Base-by-base conservation (phyloP, 1,139 yeast genomes). In the Pichiaceae sp. region DNA sequence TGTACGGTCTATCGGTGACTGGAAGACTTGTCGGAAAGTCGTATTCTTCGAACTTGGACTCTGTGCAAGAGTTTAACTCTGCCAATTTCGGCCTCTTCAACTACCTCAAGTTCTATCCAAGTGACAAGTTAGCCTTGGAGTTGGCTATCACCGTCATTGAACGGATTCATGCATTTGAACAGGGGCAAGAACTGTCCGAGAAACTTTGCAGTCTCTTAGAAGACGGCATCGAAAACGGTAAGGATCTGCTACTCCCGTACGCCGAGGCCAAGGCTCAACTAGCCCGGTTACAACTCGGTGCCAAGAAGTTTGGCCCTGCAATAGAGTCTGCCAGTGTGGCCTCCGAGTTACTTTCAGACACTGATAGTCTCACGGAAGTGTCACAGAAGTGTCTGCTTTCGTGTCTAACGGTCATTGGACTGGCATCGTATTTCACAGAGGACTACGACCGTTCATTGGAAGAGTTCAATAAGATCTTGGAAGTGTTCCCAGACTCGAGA, bases 21-120 rank as follows among this genome's bases (percentile, higher is more conserved):
- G 48, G 63, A 39, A 67, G 63, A 37, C 56, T 72, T 31, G 57
- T 75, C 26, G 43, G 46, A 3, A 40, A 35, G 14, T 66, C 63
- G 1, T 43, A 57, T 3, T 54, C 46, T 24, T 57, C 70, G 41
- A 73, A 78, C 46, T 58, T 78, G 33, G 77, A 66, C 28, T 68
- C 77, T 0, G 71, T 78, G 1, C 86, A 80, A 49, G 82, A 80
- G 45, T 63, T 78, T 42, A 70, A 80, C 43, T 65, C 79, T 16
- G 87, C 87, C 19, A 71, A 78, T 43, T 68, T 72, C 49, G 94
- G 95, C 3, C 70, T 91, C 57, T 72, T 75, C 38, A 82, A 76
- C 50, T 84, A 80, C 48, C 65, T 86, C 53, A 77, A 74, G 47
- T 75, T 74, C 45, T 63, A 69, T 19, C 95, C 96, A 0, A 55